Percentiles rank a stretch among this genome's conserved stretches.
Conservation (phyloP, 176 grass and related monocot species). For the Guadua angustifolia region DNA sequence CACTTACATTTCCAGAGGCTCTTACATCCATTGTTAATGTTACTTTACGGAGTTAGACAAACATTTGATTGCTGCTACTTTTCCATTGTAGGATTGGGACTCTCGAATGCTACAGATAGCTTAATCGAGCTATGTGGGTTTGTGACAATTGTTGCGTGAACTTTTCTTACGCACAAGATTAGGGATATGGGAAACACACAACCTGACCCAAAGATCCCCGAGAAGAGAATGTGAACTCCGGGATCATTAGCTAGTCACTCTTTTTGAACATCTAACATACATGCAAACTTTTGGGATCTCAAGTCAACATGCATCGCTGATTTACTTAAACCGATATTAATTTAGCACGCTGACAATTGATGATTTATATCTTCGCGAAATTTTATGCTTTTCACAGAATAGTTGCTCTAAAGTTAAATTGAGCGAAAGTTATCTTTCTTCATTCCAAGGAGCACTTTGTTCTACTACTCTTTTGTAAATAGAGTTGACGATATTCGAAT, state of each 20-base stretch:
- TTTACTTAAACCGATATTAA: background rate
- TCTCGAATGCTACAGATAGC: conserved; percentile 65
- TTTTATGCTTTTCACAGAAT: conserved; percentile 30
- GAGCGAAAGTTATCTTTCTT: background rate
- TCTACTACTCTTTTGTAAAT: too few relatives aligned
- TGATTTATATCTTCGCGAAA: background rate
- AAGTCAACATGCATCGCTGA: background rate
- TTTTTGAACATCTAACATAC: conserved; percentile 22
- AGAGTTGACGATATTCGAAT: too few relatives aligned
- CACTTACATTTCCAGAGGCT: background rate
- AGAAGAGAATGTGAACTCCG: conserved; percentile 46
- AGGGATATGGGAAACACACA: conserved; percentile 65
- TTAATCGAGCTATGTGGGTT: conserved; percentile 68
- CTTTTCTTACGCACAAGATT: conserved; percentile 83
- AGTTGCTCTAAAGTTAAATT: conserved; percentile 5
- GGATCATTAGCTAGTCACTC: conserved; percentile 36
- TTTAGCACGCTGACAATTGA: conserved; percentile 5
- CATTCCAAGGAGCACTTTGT: background rate
- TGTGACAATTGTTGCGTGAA: conserved; percentile 74
- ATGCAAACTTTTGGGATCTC: background rate
- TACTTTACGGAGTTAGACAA: background rate
- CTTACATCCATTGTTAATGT: background rate
- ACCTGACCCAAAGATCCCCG: conserved; percentile 38
- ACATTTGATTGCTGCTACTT: conserved; percentile 28
- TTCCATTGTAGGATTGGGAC: conserved; percentile 68